Percentiles rank a stretch among this genome's conserved stretches.
Conservation (phyloP, 306 rosid genomes). For the Castanea crenata region DNA sequence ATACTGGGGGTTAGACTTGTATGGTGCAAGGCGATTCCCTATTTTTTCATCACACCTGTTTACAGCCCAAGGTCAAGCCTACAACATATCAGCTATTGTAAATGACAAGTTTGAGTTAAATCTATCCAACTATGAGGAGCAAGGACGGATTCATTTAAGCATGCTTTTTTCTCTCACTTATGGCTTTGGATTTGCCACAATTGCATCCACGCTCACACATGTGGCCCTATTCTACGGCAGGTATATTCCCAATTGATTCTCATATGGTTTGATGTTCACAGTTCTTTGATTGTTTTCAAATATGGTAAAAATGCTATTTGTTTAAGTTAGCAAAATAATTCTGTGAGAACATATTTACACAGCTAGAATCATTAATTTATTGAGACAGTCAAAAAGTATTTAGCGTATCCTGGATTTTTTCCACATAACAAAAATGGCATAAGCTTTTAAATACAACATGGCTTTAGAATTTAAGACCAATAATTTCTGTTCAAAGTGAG, state of each 20-base stretch:
- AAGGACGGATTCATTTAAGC: slow-evolving; percentile 65
- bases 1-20: slow-evolving; percentile 63
- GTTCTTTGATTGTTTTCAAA: neutral
- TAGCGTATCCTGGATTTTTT: neutral
- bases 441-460: neutral
- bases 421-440: neutral
- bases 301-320: neutral
- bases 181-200: slow-evolving; percentile 79
- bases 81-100: slow-evolving; percentile 63
- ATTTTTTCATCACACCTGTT: slow-evolving; percentile 77
- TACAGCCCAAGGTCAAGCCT: slow-evolving; percentile 48
- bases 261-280: neutral
- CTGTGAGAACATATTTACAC: neutral
- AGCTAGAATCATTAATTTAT: too few relatives aligned
- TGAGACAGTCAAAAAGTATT: neutral
- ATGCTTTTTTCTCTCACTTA: slow-evolving; percentile 64
- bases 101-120: slow-evolving; percentile 58
- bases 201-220: slow-evolving; percentile 71
- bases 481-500: neutral
- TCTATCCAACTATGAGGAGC: slow-evolving; percentile 37
- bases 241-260: slow-evolving; percentile 25
- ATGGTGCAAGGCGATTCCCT: slow-evolving; percentile 55
- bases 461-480: neutral
- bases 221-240: slow-evolving; percentile 77
- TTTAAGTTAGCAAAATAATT: neutral